Base-by-base conservation (phyloP, 371 early-diverging fungal species). In the Mucor saturninus region DNA sequence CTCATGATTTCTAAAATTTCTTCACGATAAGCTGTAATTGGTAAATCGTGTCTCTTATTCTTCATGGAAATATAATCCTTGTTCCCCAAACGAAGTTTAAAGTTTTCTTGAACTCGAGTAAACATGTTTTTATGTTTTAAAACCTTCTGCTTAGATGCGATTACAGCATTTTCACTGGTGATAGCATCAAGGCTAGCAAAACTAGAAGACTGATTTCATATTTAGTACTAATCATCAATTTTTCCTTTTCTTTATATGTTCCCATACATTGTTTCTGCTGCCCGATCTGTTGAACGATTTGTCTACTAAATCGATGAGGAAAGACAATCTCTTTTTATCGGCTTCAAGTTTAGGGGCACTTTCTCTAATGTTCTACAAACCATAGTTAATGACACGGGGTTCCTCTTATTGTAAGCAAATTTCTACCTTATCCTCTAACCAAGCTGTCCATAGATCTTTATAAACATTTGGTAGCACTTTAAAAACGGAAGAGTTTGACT, bases 391-490 rank as follows among this genome's bases (percentile, higher is more conserved):
- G 5, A 30, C 14, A n/a, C 10, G 46, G 56, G 38, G 26, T 54
- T 59, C 2, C 40, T 45, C 15, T 61, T 37, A 11, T 38, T 38
- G 6, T 38, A 8, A 11, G 6, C 11, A 38, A 10, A 10, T 10
- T 30, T 3, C 59, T 65, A 72, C 83, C 64, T 87, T 85, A 54
- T 77, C 78, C 15, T 75, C 65, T 5, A 66, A 56, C 84, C 85
- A 86, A 35, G 74, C 76, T 7, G 73, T 43, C 93, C 92, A 93
- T 4, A 90, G n/a, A 21, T 91, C 88, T 45, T 84, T 83, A 60
- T 80, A 90, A 11, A 79, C 62, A 0, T 82, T 75, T 1, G 91
- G 89, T n/a, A 93, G 65, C 6, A 74, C 69, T 14, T 82, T 74
- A 56, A 89, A 84, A 6, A 85, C 39, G 0, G 88, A 84, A n/a